phyloP scores from a whole-genome alignment of 306 rosid genomes.

The Prunus fruticosa region DNA sequence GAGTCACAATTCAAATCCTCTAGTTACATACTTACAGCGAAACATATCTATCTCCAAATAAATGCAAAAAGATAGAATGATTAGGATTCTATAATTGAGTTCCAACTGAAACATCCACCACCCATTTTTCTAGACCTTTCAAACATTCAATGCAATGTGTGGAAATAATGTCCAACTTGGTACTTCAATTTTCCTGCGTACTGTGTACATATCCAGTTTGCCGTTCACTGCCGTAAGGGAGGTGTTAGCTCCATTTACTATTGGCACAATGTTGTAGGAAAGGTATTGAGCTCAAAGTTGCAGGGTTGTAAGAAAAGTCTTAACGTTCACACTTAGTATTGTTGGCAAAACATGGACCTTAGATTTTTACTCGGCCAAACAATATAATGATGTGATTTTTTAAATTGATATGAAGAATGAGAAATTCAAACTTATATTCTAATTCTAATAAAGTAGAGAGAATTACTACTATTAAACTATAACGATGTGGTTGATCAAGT shows the following conservation, averaged over 20 bases:
- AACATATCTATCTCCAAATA: neutral
- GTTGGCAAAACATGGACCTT: neutral
- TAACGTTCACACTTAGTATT: neutral
- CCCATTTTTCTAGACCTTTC: constrained; percentile 7
- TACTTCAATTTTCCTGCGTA: neutral
- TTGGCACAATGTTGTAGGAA: neutral
- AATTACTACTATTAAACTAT: too few relatives aligned
- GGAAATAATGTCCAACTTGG: constrained; percentile 10
- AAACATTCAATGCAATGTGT: neutral
- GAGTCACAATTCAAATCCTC: neutral
- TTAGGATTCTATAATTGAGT: constrained; percentile 1
- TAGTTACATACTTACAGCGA: neutral
- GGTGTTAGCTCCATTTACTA: neutral
- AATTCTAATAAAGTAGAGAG: too few relatives aligned
- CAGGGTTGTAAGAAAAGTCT: neutral
- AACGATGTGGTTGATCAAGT: too few relatives aligned
- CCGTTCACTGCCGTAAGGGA: neutral
- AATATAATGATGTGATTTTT: too few relatives aligned
- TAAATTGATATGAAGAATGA: neutral
- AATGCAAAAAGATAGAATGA: constrained; percentile 8
- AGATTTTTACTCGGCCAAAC: too few relatives aligned
- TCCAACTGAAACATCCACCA: neutral
- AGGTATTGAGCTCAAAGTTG: neutral
- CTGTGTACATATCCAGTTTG: neutral
- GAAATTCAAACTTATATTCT: neutral